Evolutionary conservation across 495 filamentous ascomycete genomes (phyloP), one percentile per base, ranked within the genome.

Genomic region (Pyrenula aspistea): DNA sequence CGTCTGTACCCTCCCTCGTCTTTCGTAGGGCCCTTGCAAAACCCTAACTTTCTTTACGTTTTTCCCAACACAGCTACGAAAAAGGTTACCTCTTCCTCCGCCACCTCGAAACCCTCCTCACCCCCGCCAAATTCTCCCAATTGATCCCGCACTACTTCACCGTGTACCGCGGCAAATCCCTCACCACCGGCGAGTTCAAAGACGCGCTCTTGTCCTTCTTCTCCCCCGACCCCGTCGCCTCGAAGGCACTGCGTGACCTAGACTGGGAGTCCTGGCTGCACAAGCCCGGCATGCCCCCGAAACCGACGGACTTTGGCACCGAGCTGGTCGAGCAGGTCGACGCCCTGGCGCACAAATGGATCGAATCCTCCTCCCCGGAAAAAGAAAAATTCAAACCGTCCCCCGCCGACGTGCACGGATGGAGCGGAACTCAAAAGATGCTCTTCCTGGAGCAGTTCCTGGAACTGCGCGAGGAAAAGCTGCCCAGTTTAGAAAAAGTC

Each of bases 131-230:
- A 63, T 98, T 90, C 71, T 85, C 96, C 75, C 84, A 81, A 59
- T 98, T 95, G 71, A 96, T 98, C 61, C 91, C 91, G 36, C 81
- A 95, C 67, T 96, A 96, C 69, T 96, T 96, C 67, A 83, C 75
- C n/a, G 84, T 71, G 12, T 96, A 83, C 76, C 77, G 84, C 36
- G 74, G 78, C 57, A 89, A 87, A 62, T 95, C 89, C 2, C 76
- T 98, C 10, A 89, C 95, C 63, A 94, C 89, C 0, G 91, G 84
- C 59, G 90, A 98, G 56, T 98, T 98, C 78, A 93, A 89, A 70
- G 74, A 84, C 25, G 91, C 89, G 11, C 80, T 96, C 51, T 64
- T 94, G 23, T 80, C 86, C 21, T 98, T 96, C 78, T 96, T 96
- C 65, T 62, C 74, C 49, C 69, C 73, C 0, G 87, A 94, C 54